These are phyloP conservation scores for Pancytospora epiphaga DNA, from an alignment of 371 early-diverging fungal species.

Conservation along the genomic window DNA sequence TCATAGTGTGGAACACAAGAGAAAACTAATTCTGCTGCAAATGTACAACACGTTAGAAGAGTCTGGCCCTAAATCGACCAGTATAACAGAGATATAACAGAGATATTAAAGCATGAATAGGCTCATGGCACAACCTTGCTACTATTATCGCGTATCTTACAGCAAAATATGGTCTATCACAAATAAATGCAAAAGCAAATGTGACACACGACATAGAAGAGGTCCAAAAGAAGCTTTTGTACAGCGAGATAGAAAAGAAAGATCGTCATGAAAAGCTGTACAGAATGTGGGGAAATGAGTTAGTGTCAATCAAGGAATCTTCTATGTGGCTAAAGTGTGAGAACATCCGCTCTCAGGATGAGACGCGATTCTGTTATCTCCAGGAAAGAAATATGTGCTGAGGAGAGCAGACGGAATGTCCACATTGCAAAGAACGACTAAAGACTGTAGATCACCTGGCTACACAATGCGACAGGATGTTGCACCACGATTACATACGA, in stretches of 20 bases:
- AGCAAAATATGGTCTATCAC: too few species aligned
- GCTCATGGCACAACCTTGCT: too few species aligned
- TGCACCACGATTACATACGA: slow-evolving; percentile 1
- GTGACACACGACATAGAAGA: too few species aligned
- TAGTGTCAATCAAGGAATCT: not conserved
- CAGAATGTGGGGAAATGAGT: not conserved
- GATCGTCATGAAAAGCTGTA: not conserved
- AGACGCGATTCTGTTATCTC: not conserved
- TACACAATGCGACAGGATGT: slow-evolving; percentile 4
- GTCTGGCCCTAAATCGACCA: too few species aligned
- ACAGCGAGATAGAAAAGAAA: slow-evolving; percentile 3
- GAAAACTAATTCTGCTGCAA: too few species aligned
- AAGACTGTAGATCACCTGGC: slow-evolving; percentile 11
- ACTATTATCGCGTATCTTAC: too few species aligned
- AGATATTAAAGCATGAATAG: too few species aligned
- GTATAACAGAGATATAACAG: too few species aligned
- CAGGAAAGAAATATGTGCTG: not conserved
- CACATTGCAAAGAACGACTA: not conserved
- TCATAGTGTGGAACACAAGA: too few species aligned
- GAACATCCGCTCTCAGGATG: not conserved
- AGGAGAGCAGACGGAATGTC: not conserved
- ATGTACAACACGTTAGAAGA: too few species aligned
- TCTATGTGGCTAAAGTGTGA: slow-evolving; percentile 5
- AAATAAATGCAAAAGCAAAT: too few species aligned
- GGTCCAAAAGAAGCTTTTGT: not conserved